Base-by-base conservation (phyloP, 331 rosid species). In the Arachis monticola region DNA sequence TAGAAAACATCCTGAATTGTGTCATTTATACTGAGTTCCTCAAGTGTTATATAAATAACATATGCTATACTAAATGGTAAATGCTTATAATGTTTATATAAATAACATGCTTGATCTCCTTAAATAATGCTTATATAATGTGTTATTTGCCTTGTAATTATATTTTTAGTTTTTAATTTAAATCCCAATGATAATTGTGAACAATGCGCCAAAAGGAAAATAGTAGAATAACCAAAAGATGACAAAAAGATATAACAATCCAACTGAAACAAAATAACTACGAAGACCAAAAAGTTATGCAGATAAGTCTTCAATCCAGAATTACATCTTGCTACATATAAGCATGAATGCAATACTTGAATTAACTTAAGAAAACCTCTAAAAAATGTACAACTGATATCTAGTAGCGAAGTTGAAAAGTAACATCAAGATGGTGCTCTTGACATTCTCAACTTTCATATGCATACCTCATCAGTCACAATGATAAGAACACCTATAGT, bases 281-380 rank as follows among this genome's bases (percentile, higher is more conserved):
- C 38, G 35, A 13, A 9, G 1, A 45, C 41, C 1, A 14, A 41
- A 10, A 35, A 42, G 27, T 40, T 13, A 41, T 6, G 2, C 13
- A 4, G 40, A 3, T 2, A 35, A 40, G 10, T 14, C 42, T 7
- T 10, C 11, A 72, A 46, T 31, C 30, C 12, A 72, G 38, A n/a
- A 27, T 47, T 14, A 66, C 64, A 38, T 55, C 64, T 51, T 66
- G 59, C 51, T 59, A 10, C 11, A 59, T 27, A 60, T 47, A 58
- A 66, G 74, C 80, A 57, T 62, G 41, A 59, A 66, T 22, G 59
- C 5, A 58, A 61, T 53, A 35, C 40, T 35, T 32, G 27, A 74
- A 61, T 61, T 44, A 30, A 73, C 66, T 60, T 51, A 53, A 55
- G 17, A 75, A 38, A 63, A 64, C 66, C 52, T 27, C 64, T 32